Percentiles rank a stretch among this genome's conserved stretches.
Conservation (phyloP, 768 basidiomycete genomes). For the Porphyrellus cyaneotinctus region DNA sequence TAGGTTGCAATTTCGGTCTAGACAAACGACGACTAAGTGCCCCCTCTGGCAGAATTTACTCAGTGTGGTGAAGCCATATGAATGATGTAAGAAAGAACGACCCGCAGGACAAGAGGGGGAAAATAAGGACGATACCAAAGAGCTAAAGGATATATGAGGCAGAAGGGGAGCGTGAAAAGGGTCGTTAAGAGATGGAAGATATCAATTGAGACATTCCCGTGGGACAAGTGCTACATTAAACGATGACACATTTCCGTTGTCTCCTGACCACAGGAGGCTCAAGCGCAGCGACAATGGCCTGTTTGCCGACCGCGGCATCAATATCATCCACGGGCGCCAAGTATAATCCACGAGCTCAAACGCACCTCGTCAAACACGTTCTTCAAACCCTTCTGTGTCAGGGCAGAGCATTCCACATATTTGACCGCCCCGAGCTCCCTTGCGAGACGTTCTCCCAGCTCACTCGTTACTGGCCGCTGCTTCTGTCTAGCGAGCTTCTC, state of each 20-base stretch:
- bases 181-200: slow-evolving; percentile 35
- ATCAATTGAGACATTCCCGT: slow-evolving; percentile 28
- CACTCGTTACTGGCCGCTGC: slow-evolving; percentile 84
- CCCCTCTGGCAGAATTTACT: slow-evolving; percentile 27
- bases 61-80: slow-evolving; percentile 21
- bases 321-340: neutral
- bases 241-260: slow-evolving; percentile 76
- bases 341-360: slow-evolving; percentile 9
- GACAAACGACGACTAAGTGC: slow-evolving; percentile 17
- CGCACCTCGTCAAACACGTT: slow-evolving; percentile 99
- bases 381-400: slow-evolving; percentile 99
- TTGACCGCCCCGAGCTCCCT: slow-evolving; percentile 97
- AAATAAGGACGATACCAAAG: slow-evolving; percentile 20
- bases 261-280: slow-evolving; percentile 93
- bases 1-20: slow-evolving; percentile 26
- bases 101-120: slow-evolving; percentile 18
- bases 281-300: slow-evolving; percentile 96
- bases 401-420: slow-evolving; percentile 97
- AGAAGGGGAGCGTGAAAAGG: slow-evolving; percentile 28
- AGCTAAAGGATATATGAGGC: slow-evolving; percentile 33
- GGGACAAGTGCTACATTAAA: slow-evolving; percentile 47
- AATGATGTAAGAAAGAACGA: slow-evolving; percentile 17
- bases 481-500: slow-evolving; percentile 97
- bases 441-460: slow-evolving; percentile 93
- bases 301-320: slow-evolving; percentile 8